Conservation (phyloP, 2,329 filamentous ascomycete species). For the Aspergillus fumigatus region DNA sequence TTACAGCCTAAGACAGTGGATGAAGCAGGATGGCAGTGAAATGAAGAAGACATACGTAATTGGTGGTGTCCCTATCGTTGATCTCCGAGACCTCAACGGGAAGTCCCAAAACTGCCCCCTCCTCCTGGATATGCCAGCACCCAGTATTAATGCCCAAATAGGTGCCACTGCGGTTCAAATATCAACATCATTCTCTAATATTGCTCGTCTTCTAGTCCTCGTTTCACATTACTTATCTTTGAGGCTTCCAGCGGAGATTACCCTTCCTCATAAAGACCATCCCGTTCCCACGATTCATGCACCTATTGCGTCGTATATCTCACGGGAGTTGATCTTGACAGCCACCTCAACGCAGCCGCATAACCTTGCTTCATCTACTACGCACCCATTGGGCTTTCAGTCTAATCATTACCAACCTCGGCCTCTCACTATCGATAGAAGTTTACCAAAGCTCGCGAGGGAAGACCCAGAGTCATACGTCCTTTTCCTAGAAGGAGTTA, state of each 20-base stretch:
- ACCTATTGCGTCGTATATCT: constrained; percentile 68
- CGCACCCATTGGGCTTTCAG: constrained; percentile 52
- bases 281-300: constrained; percentile 80
- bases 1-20: constrained; percentile 65
- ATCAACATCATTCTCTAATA: constrained; percentile 73
- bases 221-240: constrained; percentile 84
- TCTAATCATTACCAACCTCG: constrained; percentile 62
- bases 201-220: constrained; percentile 78
- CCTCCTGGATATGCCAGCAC: constrained; percentile 1
- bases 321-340: constrained; percentile 58
- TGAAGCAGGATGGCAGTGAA: constrained; percentile 57
- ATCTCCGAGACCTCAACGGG: constrained; percentile 78
- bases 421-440: constrained; percentile 73
- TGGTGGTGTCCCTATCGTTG: constrained; percentile 70
- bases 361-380: constrained; percentile 49
- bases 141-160: constrained; percentile 37
- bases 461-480: constrained; percentile 74
- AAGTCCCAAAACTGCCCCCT: constrained; percentile 33
- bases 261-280: constrained; percentile 79
- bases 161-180: constrained; percentile 67
- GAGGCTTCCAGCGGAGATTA: constrained; percentile 84
- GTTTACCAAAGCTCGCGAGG: constrained; percentile 66
- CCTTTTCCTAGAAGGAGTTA: constrained; percentile 79
- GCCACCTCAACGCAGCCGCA: constrained; percentile 45
- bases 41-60: constrained; percentile 70